Evolutionary conservation across 192 early-diverging fungal genomes (phyloP).

Genomic region (Rhizoclosmatium globosum): DNA sequence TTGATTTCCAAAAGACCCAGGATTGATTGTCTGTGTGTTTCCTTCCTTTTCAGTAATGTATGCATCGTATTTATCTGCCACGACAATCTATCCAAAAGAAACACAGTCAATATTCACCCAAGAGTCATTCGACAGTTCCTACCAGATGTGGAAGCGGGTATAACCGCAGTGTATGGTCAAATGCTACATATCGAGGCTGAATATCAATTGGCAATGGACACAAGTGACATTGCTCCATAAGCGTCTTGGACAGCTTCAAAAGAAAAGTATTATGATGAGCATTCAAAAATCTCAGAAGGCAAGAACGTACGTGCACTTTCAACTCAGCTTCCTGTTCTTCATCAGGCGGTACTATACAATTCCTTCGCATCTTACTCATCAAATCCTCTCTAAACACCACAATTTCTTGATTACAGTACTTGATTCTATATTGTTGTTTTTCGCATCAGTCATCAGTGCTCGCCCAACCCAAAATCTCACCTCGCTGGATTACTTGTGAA

Average conservation of each 20-base stretch:
- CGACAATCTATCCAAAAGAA: constrained; percentile 63
- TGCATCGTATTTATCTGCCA: constrained; percentile 87
- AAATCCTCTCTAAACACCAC: constrained; percentile 90
- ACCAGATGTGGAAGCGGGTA: constrained; percentile 90
- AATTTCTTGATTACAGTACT: constrained; percentile 91
- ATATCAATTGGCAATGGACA: constrained; percentile 80
- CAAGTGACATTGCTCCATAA: constrained; percentile 87
- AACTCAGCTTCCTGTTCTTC: constrained; percentile 41
- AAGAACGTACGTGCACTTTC: constrained; percentile 39
- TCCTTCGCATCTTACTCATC: constrained; percentile 76
- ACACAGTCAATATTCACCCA: neutral
- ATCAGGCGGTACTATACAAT: constrained; percentile 72
- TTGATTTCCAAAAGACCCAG: constrained; percentile 71
- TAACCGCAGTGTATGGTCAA: constrained; percentile 84
- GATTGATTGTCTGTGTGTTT: constrained; percentile 78
- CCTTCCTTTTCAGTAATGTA: constrained; percentile 71
- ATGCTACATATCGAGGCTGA: constrained; percentile 82
- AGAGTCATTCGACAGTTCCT: constrained; percentile 29
- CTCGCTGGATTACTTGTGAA: constrained; percentile 90
- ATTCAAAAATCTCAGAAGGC: neutral
- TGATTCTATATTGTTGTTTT: constrained; percentile 62
- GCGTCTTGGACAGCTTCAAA: constrained; percentile 75
- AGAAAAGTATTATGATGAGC: neutral
- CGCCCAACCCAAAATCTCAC: constrained; percentile 30
- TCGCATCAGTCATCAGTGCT: no score